Conservation (phyloP, 2,329 filamentous ascomycete species). For the Pseudogymnoascus sp. region DNA sequence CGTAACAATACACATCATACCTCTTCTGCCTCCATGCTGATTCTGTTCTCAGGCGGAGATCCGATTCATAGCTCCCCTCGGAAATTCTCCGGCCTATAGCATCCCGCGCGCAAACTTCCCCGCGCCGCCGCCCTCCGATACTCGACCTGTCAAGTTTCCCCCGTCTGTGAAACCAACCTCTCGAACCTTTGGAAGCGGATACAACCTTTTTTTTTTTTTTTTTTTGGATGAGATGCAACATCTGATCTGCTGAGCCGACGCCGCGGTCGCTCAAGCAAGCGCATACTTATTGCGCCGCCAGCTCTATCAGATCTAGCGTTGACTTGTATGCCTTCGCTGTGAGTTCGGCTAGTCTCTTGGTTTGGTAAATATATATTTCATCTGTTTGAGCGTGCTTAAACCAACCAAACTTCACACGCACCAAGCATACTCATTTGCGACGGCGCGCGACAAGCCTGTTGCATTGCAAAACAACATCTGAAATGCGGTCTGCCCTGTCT, state of each 20-base stretch:
- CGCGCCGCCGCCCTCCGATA: not conserved
- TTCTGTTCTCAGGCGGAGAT: not conserved
- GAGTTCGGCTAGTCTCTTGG: conserved; percentile 2
- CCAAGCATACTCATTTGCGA: not conserved
- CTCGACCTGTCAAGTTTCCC: not conserved
- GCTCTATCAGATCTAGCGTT: conserved; percentile 1
- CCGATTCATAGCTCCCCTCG: not conserved
- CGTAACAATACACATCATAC: not conserved
- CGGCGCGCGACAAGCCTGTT: not conserved
- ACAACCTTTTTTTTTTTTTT: too few relatives aligned
- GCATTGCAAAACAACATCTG: not conserved
- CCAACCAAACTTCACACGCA: not conserved
- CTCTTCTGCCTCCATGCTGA: not conserved
- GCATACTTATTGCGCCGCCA: not conserved
- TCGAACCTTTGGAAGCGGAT: not conserved
- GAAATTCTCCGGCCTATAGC: conserved; percentile 2
- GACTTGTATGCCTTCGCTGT: conserved; percentile 1
- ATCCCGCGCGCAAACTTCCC: not conserved
- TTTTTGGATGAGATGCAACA: conserved; percentile 1
- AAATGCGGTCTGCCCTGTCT: not conserved
- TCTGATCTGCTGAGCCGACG: conserved; percentile 5
- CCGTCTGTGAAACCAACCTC: not conserved
- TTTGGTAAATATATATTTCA: conserved; percentile 1
- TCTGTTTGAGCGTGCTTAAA: not conserved
- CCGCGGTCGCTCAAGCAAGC: not conserved